Base-by-base conservation (phyloP, 1,284 basidiomycete species). In the Microbotryomycetes sp. region DNA sequence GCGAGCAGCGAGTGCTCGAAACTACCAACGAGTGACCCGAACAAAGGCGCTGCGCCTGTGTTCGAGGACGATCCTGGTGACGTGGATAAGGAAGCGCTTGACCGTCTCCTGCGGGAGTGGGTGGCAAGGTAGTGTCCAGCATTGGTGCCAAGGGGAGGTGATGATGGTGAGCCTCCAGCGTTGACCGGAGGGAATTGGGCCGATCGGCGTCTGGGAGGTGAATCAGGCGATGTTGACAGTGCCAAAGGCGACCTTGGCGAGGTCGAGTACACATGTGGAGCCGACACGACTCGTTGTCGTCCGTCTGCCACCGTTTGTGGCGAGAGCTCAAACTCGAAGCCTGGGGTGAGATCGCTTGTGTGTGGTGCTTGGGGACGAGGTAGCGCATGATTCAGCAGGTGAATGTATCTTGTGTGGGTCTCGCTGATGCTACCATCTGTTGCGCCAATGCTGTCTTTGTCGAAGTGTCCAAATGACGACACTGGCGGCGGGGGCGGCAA, bases 1-100 rank as follows among this genome's bases (percentile, higher is more conserved):
- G 70, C 63, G 4, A 77, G 65, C 4, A 77, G 72, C 1, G 75
- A 77, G 29, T 75, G 69, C 57, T 77, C 75, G 59, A 75, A 77
- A 2, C 71, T 73, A n/a, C 76, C 76, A 36, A 76, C 70, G 32
- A 77, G 67, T 7, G 72, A 66, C 6, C 58, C 62, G 48, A 55
- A 28, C 28, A 29, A 25, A 4, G 50, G 14, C 7, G 14, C 30
- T 19, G 26, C 25, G n/a, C 47, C 28, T 28, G 56, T 56, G 1
- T 57, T 50, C 1, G 60, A 48, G 26, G 49, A 36, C 4, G 52
- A 16, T 3, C 46, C 6, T 9, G 36, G 1, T 1, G 54, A 28
- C 7, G 50, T 47, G 14, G 56, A 51, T 7, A 54, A 32, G 12
- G 63, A 62, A 9, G 49, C 29, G 6, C 59, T 61, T 0, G 66